phyloP scores from a whole-genome alignment of 2,329 filamentous ascomycete genomes.

The Cordyceps militaris region DNA sequence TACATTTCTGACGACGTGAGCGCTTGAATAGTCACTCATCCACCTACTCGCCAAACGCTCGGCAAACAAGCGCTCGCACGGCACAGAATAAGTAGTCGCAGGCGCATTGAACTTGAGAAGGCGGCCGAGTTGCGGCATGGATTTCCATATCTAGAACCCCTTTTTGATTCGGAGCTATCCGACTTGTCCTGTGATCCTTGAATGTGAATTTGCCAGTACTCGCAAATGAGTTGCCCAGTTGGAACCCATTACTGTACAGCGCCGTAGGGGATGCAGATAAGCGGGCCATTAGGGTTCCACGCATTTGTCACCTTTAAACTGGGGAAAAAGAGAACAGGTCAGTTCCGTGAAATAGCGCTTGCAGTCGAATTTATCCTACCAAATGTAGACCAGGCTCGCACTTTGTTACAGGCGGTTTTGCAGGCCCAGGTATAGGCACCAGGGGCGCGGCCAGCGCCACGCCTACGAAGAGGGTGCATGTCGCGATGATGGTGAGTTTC shows the following conservation, averaged over 20 bases:
- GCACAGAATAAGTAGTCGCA: neutral
- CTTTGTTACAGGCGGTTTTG: neutral
- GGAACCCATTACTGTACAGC: neutral
- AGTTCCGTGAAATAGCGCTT: neutral
- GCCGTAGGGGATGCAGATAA: neutral
- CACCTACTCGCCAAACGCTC: neutral
- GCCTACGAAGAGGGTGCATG: neutral
- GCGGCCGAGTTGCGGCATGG: no score
- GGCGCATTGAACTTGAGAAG: no score
- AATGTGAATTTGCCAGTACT: no score
- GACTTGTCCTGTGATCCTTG: no score
- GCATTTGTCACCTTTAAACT: neutral
- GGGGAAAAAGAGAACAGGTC: neutral
- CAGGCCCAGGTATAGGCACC: neutral
- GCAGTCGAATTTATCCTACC: neutral
- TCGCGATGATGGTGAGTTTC: neutral
- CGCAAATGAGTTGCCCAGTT: no score
- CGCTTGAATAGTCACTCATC: no score
- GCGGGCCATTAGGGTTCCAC: neutral
- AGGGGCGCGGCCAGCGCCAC: neutral
- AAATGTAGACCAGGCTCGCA: neutral
- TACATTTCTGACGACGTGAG: no score
- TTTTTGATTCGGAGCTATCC: no score
- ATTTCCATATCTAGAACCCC: no score
- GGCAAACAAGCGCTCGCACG: neutral